phyloP scores from a whole-genome alignment of 768 basidiomycete species.

The Kwoniella bestiolae region DNA sequence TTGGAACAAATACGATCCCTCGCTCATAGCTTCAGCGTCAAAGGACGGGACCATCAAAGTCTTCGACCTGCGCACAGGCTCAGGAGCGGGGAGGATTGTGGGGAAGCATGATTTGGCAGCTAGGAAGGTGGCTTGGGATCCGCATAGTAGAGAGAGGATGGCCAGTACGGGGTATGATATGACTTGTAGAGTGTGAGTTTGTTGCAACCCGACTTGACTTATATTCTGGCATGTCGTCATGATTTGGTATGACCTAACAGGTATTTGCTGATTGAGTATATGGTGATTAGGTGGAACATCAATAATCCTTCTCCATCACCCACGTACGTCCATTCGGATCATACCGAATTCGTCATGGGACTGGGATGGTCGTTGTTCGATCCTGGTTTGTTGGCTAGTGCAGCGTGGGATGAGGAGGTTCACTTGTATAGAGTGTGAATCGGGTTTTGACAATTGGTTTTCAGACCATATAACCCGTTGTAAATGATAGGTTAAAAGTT shows the following conservation, averaged over 20 bases:
- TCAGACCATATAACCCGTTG: too few relatives aligned
- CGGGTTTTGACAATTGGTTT: not conserved
- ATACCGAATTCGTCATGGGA: constrained; percentile 94
- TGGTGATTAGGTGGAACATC: not conserved
- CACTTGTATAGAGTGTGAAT: constrained; percentile 63
- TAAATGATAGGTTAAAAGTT: too few relatives aligned
- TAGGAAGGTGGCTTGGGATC: constrained; percentile 39
- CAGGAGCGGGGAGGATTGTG: constrained; percentile 15
- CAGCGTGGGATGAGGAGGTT: constrained; percentile 87
- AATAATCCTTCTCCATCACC: not conserved
- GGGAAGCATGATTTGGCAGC: constrained; percentile 42
- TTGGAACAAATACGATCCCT: constrained; percentile 53
- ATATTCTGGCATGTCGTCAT: too few relatives aligned
- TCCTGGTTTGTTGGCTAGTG: constrained; percentile 81
- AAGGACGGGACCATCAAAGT: constrained; percentile 36
- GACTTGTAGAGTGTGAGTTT: constrained; percentile 84
- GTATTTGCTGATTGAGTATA: not conserved
- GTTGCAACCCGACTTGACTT: not conserved
- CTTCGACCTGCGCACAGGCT: constrained; percentile 32
- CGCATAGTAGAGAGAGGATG: constrained; percentile 49
- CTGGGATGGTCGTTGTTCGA: constrained; percentile 92
- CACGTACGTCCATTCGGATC: constrained; percentile 68
- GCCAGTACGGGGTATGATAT: constrained; percentile 83
- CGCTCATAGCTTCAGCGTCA: constrained; percentile 29
- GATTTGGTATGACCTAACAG: too few relatives aligned